Evolutionary conservation across 192 early-diverging fungal species (phyloP).

Genomic region (Backusella psychrophila): DNA sequence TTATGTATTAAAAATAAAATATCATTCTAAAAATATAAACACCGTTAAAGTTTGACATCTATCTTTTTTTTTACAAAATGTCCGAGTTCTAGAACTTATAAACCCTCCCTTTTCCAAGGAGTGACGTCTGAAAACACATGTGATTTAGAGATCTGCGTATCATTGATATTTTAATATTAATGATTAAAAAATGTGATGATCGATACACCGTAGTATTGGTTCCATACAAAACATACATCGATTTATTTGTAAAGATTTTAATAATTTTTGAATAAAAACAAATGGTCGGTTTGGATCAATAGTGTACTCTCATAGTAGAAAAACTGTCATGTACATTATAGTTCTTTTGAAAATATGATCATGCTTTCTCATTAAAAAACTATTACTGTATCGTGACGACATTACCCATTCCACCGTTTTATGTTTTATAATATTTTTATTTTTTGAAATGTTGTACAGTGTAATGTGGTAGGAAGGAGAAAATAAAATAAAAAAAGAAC

Average conservation of each 20-base stretch:
- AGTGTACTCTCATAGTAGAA: neutral
- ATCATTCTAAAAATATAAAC: neutral
- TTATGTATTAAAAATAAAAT: neutral
- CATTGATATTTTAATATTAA: too few relatives aligned
- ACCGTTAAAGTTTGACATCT: neutral
- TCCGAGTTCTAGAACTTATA: neutral
- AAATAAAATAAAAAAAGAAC: neutral
- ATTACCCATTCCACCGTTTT: neutral
- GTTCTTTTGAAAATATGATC: neutral
- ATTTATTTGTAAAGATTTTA: neutral
- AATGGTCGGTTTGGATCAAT: too few relatives aligned
- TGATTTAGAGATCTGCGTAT: too few relatives aligned
- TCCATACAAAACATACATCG: neutral
- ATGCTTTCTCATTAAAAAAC: too few relatives aligned
- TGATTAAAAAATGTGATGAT: too few relatives aligned
- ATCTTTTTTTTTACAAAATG: neutral
- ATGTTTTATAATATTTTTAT: neutral
- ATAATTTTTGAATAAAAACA: neutral
- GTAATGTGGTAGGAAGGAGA: neutral
- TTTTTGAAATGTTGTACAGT: neutral
- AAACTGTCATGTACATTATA: neutral
- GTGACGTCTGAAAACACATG: too few relatives aligned
- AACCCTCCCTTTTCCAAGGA: too few relatives aligned
- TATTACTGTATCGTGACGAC: too few relatives aligned
- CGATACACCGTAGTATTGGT: neutral